phyloP scores from a whole-genome alignment of 2,329 filamentous ascomycete species.

The Calonectria crousiana region DNA sequence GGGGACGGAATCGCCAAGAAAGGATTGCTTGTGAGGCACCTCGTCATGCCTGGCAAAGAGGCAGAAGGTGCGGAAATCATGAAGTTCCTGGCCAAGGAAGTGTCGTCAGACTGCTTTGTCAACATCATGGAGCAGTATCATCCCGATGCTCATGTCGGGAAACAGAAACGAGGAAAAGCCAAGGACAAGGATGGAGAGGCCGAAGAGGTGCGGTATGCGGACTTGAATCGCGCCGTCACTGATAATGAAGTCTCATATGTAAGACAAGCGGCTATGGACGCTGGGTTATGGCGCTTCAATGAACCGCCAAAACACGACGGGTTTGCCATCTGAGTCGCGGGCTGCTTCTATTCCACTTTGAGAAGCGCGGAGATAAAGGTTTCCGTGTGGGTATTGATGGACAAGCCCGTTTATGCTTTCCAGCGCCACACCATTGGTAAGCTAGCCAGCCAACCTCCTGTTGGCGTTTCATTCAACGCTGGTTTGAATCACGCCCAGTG shows the following conservation, averaged over 20 bases:
- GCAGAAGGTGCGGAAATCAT: slow-evolving; percentile 81
- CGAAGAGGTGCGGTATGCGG: slow-evolving; percentile 73
- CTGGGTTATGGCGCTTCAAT: slow-evolving; percentile 84
- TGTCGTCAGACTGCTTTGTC: slow-evolving; percentile 82
- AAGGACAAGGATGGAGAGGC: slow-evolving; percentile 39
- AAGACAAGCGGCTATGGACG: slow-evolving; percentile 74
- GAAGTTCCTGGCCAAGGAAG: slow-evolving; percentile 78
- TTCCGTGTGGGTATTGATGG: background rate
- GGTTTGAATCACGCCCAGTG: background rate
- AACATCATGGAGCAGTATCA: slow-evolving; percentile 93
- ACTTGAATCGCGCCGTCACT: slow-evolving; percentile 76
- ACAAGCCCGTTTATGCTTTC: background rate
- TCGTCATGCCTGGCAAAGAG: slow-evolving; percentile 87
- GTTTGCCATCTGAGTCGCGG: slow-evolving; percentile 58
- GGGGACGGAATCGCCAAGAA: slow-evolving; percentile 83
- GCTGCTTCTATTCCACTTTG: background rate
- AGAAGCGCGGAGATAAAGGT: background rate
- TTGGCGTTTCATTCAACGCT: slow-evolving; percentile 5
- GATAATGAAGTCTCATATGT: slow-evolving; percentile 71
- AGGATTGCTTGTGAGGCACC: slow-evolving; percentile 80
- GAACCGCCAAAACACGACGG: slow-evolving; percentile 69
- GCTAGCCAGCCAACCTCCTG: background rate
- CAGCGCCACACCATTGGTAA: background rate
- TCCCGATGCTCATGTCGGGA: slow-evolving; percentile 85
- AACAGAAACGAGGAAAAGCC: slow-evolving; percentile 58